These are phyloP conservation scores for Curvularia hawaiiensis DNA, from an alignment of 2,329 filamentous ascomycete genomes.

Conservation along the genomic window DNA sequence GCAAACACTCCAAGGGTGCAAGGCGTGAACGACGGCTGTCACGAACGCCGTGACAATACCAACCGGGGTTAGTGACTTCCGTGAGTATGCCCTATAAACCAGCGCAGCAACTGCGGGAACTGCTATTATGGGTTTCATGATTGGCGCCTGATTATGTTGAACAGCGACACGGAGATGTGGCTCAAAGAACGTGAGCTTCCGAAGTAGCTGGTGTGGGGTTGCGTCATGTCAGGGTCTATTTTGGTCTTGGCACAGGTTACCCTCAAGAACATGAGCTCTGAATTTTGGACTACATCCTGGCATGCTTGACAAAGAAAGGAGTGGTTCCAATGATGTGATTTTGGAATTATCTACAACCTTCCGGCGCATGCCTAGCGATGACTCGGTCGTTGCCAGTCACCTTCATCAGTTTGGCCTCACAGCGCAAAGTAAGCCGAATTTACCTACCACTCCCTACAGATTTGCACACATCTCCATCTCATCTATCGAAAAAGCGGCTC, in stretches of 20 bases:
- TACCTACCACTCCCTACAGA: background rate
- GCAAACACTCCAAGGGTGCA: conserved; percentile 95
- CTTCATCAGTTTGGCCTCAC: background rate
- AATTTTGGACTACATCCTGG: background rate
- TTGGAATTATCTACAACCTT: background rate
- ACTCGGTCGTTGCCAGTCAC: too few relatives aligned
- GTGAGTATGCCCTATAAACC: conserved; percentile 48
- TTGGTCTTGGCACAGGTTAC: background rate
- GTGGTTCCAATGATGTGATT: background rate
- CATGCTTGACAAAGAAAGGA: background rate
- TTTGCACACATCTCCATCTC: background rate
- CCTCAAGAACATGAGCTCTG: background rate
- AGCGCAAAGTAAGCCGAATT: background rate
- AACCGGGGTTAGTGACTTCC: conserved; percentile 71
- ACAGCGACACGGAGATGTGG: conserved; percentile 19
- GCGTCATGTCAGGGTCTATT: conserved; percentile 13
- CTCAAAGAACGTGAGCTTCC: conserved; percentile 8
- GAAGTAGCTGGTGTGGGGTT: conserved; percentile 7
- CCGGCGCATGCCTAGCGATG: too few relatives aligned
- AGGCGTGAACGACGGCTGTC: conserved; percentile 79
- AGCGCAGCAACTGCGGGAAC: conserved; percentile 45
- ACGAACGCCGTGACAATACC: conserved; percentile 74
- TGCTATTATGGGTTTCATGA: conserved; percentile 40
- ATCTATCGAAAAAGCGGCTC: background rate
- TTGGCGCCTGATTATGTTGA: conserved; percentile 13